Conservation (phyloP, 305 asterid genomes). For the Solanum aculeatissimum region DNA sequence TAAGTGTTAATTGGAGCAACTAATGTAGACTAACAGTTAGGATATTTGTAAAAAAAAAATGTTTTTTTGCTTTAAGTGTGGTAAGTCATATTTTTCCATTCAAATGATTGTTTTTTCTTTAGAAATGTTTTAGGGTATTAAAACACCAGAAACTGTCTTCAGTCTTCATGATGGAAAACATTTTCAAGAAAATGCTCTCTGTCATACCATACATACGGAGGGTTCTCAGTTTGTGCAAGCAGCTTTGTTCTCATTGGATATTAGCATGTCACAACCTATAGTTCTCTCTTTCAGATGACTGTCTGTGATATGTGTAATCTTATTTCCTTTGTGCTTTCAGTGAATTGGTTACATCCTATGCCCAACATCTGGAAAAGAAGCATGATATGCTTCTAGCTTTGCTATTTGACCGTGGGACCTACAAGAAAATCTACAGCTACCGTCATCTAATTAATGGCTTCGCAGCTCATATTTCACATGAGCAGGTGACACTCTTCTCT, state of each 20-base stretch:
- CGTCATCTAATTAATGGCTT: constrained; percentile 90
- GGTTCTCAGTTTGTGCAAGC: not conserved
- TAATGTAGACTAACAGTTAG: not conserved
- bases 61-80: not conserved
- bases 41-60: not conserved
- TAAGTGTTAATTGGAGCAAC: not conserved
- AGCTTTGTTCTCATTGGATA: not conserved
- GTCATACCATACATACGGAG: not conserved
- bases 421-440: constrained; percentile 89
- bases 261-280: not conserved
- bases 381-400: constrained; percentile 94
- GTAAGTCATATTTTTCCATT: not conserved
- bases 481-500: constrained; percentile 59
- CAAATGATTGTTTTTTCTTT: not conserved
- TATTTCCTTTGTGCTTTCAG: constrained; percentile 29
- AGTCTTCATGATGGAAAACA: not conserved
- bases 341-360: constrained; percentile 58
- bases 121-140: not conserved
- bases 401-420: constrained; percentile 76
- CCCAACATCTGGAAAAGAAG: constrained; percentile 65
- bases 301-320: not conserved
- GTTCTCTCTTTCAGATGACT: not conserved
- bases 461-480: constrained; percentile 78
- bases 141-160: not conserved
- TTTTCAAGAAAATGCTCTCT: not conserved